Conservation (phyloP, 2,329 filamentous ascomycete species). For the Cordyceps cicadae region DNA sequence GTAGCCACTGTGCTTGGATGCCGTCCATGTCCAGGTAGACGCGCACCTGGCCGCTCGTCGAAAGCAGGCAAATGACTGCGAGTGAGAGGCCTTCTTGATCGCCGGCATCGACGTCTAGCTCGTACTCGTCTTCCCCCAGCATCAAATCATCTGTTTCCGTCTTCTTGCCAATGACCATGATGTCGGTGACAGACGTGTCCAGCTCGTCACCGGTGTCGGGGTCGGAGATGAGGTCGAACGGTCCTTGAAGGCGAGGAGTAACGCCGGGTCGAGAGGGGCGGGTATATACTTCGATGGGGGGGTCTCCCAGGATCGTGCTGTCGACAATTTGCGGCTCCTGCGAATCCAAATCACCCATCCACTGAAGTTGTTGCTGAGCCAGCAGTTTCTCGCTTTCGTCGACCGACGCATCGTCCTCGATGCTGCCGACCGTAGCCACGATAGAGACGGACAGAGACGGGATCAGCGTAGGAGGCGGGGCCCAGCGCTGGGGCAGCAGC, state of each 20-base stretch:
- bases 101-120: conserved; percentile 46
- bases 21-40: conserved; percentile 55
- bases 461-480: conserved; percentile 65
- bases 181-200: conserved; percentile 51
- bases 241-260: conserved; percentile 53
- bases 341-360: conserved; percentile 58
- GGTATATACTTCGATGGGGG: conserved; percentile 45
- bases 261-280: conserved; percentile 49
- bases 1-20: conserved; percentile 59
- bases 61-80: conserved; percentile 50
- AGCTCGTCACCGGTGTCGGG: conserved; percentile 49
- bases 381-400: conserved; percentile 46
- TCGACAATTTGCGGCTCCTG: conserved; percentile 54
- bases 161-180: conserved; percentile 54
- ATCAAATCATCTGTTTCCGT: conserved; percentile 52
- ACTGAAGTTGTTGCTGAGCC: conserved; percentile 56
- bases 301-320: conserved; percentile 35
- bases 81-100: conserved; percentile 54
- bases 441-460: conserved; percentile 78
- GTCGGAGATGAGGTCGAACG: conserved; percentile 49
- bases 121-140: conserved; percentile 56
- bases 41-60: conserved; percentile 52
- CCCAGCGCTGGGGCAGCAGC: conserved; percentile 79
- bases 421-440: conserved; percentile 60
- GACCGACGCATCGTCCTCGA: conserved; percentile 50